Percentiles rank a stretch among this genome's conserved stretches.
Evolutionary conservation across 2,329 filamentous ascomycete genomes (phyloP).

Genomic region (Moelleriella libera): DNA sequence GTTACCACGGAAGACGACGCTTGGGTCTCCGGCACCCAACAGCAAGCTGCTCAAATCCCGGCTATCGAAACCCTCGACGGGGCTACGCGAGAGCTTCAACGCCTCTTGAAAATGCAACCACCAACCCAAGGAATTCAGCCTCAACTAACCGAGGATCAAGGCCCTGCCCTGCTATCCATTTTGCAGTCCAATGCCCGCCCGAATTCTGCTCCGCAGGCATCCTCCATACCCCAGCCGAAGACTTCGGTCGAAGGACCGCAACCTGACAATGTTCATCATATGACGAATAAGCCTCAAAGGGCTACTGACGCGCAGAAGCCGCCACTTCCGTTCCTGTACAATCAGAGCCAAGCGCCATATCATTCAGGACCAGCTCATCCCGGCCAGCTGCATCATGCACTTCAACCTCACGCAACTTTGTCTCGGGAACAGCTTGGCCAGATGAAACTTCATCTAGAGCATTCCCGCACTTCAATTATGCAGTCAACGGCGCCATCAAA

Average conservation of each 20-base stretch:
- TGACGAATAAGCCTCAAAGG: slow-evolving; percentile 31
- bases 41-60: slow-evolving; percentile 18
- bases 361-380: slow-evolving; percentile 6
- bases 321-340: slow-evolving; percentile 13
- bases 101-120: slow-evolving; percentile 40
- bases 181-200: slow-evolving; percentile 21
- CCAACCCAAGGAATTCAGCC: slow-evolving; percentile 33
- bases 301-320: slow-evolving; percentile 13
- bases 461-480: slow-evolving; percentile 7
- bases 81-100: slow-evolving; percentile 37
- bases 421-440: slow-evolving; percentile 8
- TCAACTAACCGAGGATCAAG: slow-evolving; percentile 25
- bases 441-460: no score
- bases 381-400: slow-evolving; percentile 6
- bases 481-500: slow-evolving; percentile 23
- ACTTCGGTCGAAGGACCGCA: slow-evolving; percentile 31
- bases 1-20: slow-evolving; percentile 50
- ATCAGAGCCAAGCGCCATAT: slow-evolving; percentile 8
- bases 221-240: slow-evolving; percentile 41
- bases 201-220: slow-evolving; percentile 12
- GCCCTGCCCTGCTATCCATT: slow-evolving; percentile 37
- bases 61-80: slow-evolving; percentile 33
- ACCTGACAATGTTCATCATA: slow-evolving; percentile 43
- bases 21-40: slow-evolving; percentile 24
- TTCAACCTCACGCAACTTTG: slow-evolving; percentile 7